Conservation (phyloP, 495 filamentous ascomycete genomes). For the Aspergillus ellipticus region DNA sequence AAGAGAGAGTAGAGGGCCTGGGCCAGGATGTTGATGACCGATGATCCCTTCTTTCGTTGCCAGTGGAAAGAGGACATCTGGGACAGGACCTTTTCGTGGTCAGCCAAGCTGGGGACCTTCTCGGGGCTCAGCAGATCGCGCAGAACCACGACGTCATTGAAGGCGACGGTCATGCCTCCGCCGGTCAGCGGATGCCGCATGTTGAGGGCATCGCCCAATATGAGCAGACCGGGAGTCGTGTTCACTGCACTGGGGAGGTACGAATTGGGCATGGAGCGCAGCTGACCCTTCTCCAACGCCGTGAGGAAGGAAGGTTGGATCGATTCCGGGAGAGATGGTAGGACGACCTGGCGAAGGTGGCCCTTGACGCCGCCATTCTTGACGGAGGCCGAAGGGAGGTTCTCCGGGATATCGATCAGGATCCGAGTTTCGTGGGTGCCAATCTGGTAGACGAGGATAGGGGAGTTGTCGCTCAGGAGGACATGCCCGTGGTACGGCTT, state of each 20-base stretch:
- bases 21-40: constrained; percentile 93
- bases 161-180: constrained; percentile 92
- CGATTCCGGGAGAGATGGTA: constrained; percentile 70
- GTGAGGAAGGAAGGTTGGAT: constrained; percentile 69
- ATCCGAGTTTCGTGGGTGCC: constrained; percentile 90
- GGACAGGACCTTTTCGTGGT: constrained; percentile 57
- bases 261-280: constrained; percentile 87
- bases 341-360: constrained; percentile 70
- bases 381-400: constrained; percentile 64
- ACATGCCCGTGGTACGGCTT: constrained; percentile 77
- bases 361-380: constrained; percentile 75
- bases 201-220: constrained; percentile 91
- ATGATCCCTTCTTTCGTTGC: constrained; percentile 73
- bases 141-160: constrained; percentile 82
- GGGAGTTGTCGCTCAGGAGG: constrained; percentile 68
- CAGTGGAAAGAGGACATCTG: constrained; percentile 83
- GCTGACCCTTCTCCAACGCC: constrained; percentile 69
- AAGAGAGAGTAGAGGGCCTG: constrained; percentile 89
- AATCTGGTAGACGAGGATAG: constrained; percentile 95
- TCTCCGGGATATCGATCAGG: constrained; percentile 84
- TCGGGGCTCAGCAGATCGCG: constrained; percentile 64
- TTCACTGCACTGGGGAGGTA: constrained; percentile 77
- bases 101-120: constrained; percentile 61
- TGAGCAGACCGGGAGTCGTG: constrained; percentile 67
- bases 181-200: constrained; percentile 95